Percentiles rank a stretch among this genome's conserved stretches.
These are phyloP conservation scores for Candida sakaeoensis DNA, from an alignment of 805 yeast genomes.

Conservation along the genomic window DNA sequence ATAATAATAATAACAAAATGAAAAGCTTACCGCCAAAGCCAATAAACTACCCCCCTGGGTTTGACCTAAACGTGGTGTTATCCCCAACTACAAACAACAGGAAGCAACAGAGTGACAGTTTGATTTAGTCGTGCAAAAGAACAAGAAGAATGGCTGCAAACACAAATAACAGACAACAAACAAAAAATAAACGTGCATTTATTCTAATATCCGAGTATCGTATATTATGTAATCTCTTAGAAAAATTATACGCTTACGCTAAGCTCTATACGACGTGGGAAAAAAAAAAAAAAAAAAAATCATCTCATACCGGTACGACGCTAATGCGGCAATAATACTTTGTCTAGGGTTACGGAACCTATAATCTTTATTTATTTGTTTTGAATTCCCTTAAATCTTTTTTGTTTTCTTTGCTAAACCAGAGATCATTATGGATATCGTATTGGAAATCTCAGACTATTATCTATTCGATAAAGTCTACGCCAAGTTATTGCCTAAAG, in stretches of 20 bases:
- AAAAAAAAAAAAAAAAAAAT: conserved; percentile 2
- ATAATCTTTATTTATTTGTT: background rate
- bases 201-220: background rate
- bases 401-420: background rate
- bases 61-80: conserved; percentile 22
- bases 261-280: background rate
- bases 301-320: conserved; percentile 6
- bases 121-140: conserved; percentile 3
- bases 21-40: conserved; percentile 5
- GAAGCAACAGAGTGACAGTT: background rate
- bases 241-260: background rate
- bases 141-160: conserved; percentile 9
- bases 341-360: background rate
- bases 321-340: background rate
- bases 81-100: conserved; percentile 19
- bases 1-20: conserved; percentile 4
- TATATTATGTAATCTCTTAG: conserved; percentile 1
- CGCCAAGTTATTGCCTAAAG: conserved; percentile 49
- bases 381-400: background rate
- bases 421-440: conserved; percentile 70
- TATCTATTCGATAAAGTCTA: conserved; percentile 71
- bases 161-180: too few relatives aligned
- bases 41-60: conserved; percentile 31
- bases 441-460: conserved; percentile 75
- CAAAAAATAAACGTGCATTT: conserved; percentile 2